phyloP scores from a whole-genome alignment of 805 yeast genomes.

The Naumovozyma baii region DNA sequence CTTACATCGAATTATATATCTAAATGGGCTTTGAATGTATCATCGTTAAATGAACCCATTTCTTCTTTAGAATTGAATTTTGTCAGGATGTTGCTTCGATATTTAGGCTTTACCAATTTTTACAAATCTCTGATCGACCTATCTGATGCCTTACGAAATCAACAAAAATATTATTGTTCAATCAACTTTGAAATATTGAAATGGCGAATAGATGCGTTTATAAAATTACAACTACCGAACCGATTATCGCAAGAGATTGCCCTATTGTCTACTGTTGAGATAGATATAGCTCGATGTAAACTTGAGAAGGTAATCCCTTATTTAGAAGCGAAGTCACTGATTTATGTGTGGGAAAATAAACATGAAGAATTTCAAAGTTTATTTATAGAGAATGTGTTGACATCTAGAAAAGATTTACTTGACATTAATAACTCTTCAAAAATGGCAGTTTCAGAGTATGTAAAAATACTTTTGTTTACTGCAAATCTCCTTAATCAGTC shows the following conservation, averaged over 20 bases:
- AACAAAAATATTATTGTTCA: constrained; percentile 6
- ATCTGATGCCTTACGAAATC: constrained; percentile 1
- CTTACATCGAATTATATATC: constrained; percentile 25
- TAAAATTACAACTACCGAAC: constrained; percentile 10
- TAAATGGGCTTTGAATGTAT: constrained; percentile 22
- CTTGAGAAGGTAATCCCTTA: constrained; percentile 9
- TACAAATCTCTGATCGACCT: constrained; percentile 15
- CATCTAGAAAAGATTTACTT: constrained; percentile 13
- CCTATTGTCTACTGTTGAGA: not conserved
- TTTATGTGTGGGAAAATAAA: constrained; percentile 11
- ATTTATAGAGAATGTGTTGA: constrained; percentile 12
- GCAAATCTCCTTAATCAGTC: constrained; percentile 13
- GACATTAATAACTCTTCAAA: constrained; percentile 18
- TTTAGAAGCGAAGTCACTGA: constrained; percentile 5
- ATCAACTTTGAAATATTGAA: constrained; percentile 5
- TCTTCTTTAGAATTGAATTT: constrained; percentile 20
- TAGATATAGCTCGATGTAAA: constrained; percentile 5
- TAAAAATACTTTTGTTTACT: constrained; percentile 25
- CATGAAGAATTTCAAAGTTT: constrained; percentile 9
- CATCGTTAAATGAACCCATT: constrained; percentile 2
- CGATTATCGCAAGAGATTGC: not conserved
- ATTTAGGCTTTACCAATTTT: constrained; percentile 21
- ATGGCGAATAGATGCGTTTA: constrained; percentile 10
- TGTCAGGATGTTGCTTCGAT: constrained; percentile 15
- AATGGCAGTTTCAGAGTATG: constrained; percentile 14